Evolutionary conservation across 345 rosid species (phyloP).

Genomic region (Pistacia integerrima): DNA sequence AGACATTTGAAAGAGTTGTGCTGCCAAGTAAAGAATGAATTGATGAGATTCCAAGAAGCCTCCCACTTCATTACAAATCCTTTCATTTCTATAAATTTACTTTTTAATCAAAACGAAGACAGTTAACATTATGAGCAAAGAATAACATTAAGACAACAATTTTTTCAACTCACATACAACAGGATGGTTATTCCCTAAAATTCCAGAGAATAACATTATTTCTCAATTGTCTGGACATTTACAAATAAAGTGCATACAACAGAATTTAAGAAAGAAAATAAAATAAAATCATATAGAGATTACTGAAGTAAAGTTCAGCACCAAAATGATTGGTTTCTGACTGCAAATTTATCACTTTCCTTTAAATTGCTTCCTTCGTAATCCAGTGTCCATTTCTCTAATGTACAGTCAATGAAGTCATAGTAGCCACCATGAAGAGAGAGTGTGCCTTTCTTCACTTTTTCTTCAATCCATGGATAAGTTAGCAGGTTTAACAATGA

Average conservation of each 20-base stretch:
- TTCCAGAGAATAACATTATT: constrained; percentile 27
- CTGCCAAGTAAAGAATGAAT: background rate
- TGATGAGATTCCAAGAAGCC: background rate
- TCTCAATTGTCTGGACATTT: background rate
- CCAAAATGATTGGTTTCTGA: constrained; percentile 68
- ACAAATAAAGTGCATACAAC: constrained; percentile 18
- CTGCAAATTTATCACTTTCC: constrained; percentile 39
- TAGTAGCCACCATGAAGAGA: constrained; percentile 92
- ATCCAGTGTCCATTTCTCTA: constrained; percentile 96
- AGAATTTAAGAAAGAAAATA: background rate
- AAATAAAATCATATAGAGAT: background rate
- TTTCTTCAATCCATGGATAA: constrained; percentile 97
- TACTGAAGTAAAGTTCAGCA: constrained; percentile 28
- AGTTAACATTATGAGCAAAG: background rate
- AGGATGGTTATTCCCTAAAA: constrained; percentile 8
- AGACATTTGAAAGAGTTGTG: background rate
- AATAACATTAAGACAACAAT: background rate
- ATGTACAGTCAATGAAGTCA: constrained; percentile 73
- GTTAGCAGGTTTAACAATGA: constrained; percentile 75
- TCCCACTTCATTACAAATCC: background rate
- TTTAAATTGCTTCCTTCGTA: constrained; percentile 44
- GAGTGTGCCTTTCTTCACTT: constrained; percentile 55
- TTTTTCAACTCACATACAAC: background rate
- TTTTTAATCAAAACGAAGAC: background rate
- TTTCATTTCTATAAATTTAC: background rate